A percentile compares a stretch with the other conserved stretches of the same genome.
Evolutionary conservation across 2,329 filamentous ascomycete genomes (phyloP).

Genomic region (Saccharata proteae): DNA sequence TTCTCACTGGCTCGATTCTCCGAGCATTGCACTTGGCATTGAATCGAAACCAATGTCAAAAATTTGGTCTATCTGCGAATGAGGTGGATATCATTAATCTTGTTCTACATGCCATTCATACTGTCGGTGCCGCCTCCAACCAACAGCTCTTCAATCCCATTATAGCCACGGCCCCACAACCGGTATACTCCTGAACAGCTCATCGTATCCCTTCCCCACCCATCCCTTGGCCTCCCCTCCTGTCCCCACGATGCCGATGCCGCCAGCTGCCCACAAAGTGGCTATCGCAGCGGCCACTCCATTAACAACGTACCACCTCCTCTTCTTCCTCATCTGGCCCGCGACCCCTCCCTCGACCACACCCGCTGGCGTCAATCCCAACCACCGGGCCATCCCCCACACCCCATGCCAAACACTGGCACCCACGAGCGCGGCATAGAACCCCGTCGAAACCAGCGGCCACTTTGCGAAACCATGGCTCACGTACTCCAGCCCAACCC

Average conservation of each 20-base stretch:
- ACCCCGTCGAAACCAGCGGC: slow-evolving; percentile 51
- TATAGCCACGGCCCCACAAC: slow-evolving; percentile 41
- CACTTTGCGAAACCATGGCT: slow-evolving; percentile 72
- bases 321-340: slow-evolving; percentile 44
- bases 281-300: slow-evolving; percentile 46
- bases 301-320: slow-evolving; percentile 62
- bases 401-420: slow-evolving; percentile 65
- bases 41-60: no score
- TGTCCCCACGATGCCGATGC: slow-evolving; percentile 63
- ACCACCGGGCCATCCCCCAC: slow-evolving; percentile 78
- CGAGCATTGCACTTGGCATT: no score
- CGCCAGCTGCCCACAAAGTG: slow-evolving; percentile 68
- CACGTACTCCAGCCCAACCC: slow-evolving; percentile 72
- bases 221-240: slow-evolving; percentile 62
- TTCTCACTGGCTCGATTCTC: no score
- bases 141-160: no score
- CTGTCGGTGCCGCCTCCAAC: not conserved
- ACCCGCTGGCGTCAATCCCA: slow-evolving; percentile 50
- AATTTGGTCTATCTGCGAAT: no score
- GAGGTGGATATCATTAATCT: no score
- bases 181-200: slow-evolving; percentile 52
- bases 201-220: slow-evolving; percentile 70
- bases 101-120: no score
- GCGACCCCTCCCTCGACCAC: slow-evolving; percentile 36
- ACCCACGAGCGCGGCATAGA: slow-evolving; percentile 57